Base-by-base conservation (phyloP, 2,329 filamentous ascomycete species). In the Diaporthe citri region DNA sequence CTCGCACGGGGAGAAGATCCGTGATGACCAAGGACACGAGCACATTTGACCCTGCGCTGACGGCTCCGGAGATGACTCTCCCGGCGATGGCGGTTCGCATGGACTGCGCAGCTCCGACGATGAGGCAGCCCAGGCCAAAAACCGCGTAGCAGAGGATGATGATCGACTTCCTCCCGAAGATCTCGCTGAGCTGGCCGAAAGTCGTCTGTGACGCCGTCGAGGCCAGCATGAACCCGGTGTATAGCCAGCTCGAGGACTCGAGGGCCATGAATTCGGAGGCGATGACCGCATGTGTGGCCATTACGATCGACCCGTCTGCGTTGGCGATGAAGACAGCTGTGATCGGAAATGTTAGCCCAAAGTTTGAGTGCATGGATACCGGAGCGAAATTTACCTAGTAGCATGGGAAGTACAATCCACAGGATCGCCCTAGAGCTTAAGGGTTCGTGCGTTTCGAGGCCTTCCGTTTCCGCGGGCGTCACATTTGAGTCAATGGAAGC, bases 221-320 rank as follows among this genome's bases (percentile, higher is more conserved):
- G 1, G 88, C 88, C 20, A 91, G 79, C 2, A 85, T 82, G 76
- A 90, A 90, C 52, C 84, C 85, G 5, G 88, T 89, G 22, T 89
- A 87, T 15, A 91, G 79, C 89, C 90, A 91, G 75, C 87, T 90
- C 4, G 90, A 91, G 70, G 89, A 86, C 22, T 86, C 86, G 6
- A 93, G 79, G 46, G 86, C 85, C 71, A 88, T 84, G 78, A 93
- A 93, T 72, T 92, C 88, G 13, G 90, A 93, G 0, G 90, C 88
- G 71, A 93, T 91, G 4, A 85, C 85, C 0, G 89, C 88, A 74
- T 93, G 90, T 0, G 92, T 93, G 0, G 93, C 92, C 43, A 95
- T 83, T 0, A 95, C 87, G 0, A 95, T 84, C 1, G 91, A 92
- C 0, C 85, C 83, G 79, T 95, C 93, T 22, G 90, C 88, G 72